Evolutionary conservation across 2,329 filamentous ascomycete species (phyloP), one percentile per base, ranked within the genome.

Genomic region (Fusarium concolor): DNA sequence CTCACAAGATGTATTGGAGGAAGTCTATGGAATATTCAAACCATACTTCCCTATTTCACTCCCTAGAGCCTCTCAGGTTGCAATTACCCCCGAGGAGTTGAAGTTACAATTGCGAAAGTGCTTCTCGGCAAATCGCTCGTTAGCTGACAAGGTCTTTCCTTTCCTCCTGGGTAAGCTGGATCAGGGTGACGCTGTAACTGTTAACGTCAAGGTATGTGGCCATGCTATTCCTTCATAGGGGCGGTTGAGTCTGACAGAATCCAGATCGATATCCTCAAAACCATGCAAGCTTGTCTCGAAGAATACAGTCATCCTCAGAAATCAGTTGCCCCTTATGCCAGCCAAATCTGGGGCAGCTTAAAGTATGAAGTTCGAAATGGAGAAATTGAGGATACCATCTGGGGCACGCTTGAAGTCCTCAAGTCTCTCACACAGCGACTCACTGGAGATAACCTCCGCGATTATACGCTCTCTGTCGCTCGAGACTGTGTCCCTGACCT

Each of bases 301-400:
- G 74, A 80, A 28, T 89, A 87, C 60, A 75, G 79, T 2, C 76
- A 84, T 38, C 79, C 83, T 0, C 77, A 82, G 33, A 77, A 82
- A 54, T 84, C 81, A 10, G 73, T 88, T 15, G 78, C 78, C 2
- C 86, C 86, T 0, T 83, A 84, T 47, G 77, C 81, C 18, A 79
- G 83, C 49, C 81, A 83, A 43, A 82, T 88, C 45, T 89, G 87
- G 87, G 79, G 80, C 29, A 86, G 86, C n/a, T 82, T 89, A 45
- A 89, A 89, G 72, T 89, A 87, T 62, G 87, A 89, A 66, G 87
- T 89, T 14, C 84, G 87, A 33, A 88, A 89, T 54, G 87, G 87
- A 14, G 87, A 89, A 61, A 81, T 86, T 10, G 82, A 85, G 61
- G 87, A 88, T 63, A 83, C 83, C 1, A 85, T 88, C 15, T 84